phyloP scores from a whole-genome alignment of 2,329 filamentous ascomycete species.

The Microsporum canis region DNA sequence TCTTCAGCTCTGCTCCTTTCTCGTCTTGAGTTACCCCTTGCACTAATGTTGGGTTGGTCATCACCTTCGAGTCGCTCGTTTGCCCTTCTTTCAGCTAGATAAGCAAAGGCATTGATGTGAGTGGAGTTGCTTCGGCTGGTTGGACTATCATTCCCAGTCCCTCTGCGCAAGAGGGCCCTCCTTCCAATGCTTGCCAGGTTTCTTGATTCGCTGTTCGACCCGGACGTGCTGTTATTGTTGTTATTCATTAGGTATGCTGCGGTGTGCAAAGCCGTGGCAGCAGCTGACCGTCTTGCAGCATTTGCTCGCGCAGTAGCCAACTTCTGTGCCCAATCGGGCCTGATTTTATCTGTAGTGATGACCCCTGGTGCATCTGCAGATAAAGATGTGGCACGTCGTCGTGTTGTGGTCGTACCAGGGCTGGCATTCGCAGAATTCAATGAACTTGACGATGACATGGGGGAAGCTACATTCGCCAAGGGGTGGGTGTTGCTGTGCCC shows the following conservation, averaged over 20 bases:
- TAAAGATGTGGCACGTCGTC: slow-evolving; percentile 55
- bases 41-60: slow-evolving; percentile 27
- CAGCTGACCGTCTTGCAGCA: slow-evolving; percentile 73
- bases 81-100: slow-evolving; percentile 35
- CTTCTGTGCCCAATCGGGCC: slow-evolving; percentile 91
- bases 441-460: slow-evolving; percentile 80
- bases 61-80: slow-evolving; percentile 22
- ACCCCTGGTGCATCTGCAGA: slow-evolving; percentile 77
- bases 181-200: slow-evolving; percentile 50
- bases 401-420: slow-evolving; percentile 27
- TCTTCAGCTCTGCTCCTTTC: slow-evolving; percentile 59
- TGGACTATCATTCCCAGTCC: slow-evolving; percentile 27
- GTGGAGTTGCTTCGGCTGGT: slow-evolving; percentile 27
- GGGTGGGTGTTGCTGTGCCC: slow-evolving; percentile 38
- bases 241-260: slow-evolving; percentile 77
- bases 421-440: slow-evolving; percentile 47
- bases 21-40: slow-evolving; percentile 45
- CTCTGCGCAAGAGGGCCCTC: slow-evolving; percentile 38
- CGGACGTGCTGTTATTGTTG: slow-evolving; percentile 24
- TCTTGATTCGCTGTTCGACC: slow-evolving; percentile 34
- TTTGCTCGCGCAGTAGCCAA: slow-evolving; percentile 74
- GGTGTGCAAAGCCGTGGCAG: slow-evolving; percentile 86
- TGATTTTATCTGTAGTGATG: slow-evolving; percentile 81
- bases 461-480: slow-evolving; percentile 48
- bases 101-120: slow-evolving; percentile 36